These are phyloP conservation scores for Leccinum subrobustum DNA, from an alignment of 1,284 basidiomycete species.

Conservation along the genomic window DNA sequence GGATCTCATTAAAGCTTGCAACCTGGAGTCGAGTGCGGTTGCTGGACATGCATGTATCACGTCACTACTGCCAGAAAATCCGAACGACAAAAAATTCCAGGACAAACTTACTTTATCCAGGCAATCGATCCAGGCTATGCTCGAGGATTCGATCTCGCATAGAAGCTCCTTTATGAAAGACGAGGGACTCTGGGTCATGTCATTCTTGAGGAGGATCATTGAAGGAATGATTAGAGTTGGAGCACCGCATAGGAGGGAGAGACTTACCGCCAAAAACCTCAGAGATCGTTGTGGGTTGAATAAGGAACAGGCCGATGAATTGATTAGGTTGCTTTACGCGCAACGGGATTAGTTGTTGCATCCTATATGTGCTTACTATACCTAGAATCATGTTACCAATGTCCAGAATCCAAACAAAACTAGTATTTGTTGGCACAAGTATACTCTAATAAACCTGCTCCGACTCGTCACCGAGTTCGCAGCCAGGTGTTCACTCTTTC, in stretches of 20 bases:
- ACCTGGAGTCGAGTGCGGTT: conserved; percentile 16
- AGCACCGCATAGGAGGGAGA: conserved; percentile 13
- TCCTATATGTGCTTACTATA: conserved; percentile 3
- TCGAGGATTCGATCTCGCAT: conserved; percentile 25
- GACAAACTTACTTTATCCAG: conserved; percentile 19
- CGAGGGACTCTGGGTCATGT: conserved; percentile 23
- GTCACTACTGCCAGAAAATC: conserved; percentile 9
- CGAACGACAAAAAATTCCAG: background rate
- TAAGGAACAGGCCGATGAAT: conserved; percentile 21
- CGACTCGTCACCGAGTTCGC: background rate
- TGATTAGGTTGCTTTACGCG: conserved; percentile 14
- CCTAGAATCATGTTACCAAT: background rate
- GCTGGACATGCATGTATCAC: conserved; percentile 32
- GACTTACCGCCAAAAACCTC: conserved; percentile 10
- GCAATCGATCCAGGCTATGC: conserved; percentile 17
- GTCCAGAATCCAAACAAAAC: background rate
- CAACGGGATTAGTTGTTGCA: conserved; percentile 3
- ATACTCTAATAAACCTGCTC: background rate
- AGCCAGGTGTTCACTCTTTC: background rate
- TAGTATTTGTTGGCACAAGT: background rate
- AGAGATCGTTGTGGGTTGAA: conserved; percentile 20
- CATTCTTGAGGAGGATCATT: conserved; percentile 24
- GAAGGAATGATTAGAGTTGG: conserved; percentile 17
- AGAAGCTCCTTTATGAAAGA: conserved; percentile 19
- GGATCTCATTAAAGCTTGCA: conserved; percentile 10